phyloP scores from a whole-genome alignment of 139 green algal species.

The Chlamydomonas sp. region DNA sequence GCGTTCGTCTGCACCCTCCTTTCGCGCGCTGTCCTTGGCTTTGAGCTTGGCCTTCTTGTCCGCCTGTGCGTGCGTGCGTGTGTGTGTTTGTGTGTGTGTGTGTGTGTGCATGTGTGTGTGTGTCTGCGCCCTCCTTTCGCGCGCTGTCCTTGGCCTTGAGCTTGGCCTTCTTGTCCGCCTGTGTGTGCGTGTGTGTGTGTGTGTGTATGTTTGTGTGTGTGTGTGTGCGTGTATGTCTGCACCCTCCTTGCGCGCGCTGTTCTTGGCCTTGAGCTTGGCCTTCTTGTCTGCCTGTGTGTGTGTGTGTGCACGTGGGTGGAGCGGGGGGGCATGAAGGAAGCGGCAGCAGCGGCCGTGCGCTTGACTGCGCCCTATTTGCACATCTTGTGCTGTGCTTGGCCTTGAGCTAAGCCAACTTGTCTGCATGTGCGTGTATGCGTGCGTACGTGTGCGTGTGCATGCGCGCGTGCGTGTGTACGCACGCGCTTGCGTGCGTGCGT shows the following conservation, averaged over 20 bases:
- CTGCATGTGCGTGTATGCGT: too few species aligned
- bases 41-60: conserved; percentile 62
- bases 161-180: too few species aligned
- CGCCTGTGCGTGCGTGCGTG: conserved; percentile 35
- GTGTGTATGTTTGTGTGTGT: too few species aligned
- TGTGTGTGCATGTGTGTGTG: conserved; percentile 5
- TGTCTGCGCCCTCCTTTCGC: not conserved
- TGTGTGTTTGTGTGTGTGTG: not conserved
- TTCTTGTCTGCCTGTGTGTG: conserved; percentile 59
- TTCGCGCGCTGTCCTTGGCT: conserved; percentile 54
- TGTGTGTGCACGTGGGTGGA: not conserved
- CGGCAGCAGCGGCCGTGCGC: too few species aligned
- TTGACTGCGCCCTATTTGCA: not conserved
- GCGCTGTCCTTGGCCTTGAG: too few species aligned
- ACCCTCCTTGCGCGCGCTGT: conserved; percentile 46
- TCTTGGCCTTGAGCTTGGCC: conserved; percentile 53
- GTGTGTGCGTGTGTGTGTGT: too few species aligned
- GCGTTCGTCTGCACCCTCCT: conserved; percentile 25
- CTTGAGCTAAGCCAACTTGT: too few species aligned
- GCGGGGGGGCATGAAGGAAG: not conserved
- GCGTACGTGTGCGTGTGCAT: too few species aligned
- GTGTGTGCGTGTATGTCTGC: conserved; percentile 22
- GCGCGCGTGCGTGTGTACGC: too few species aligned
- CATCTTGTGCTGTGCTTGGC: conserved; percentile 6
- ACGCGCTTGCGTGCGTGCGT: conserved; percentile 4